phyloP scores from a whole-genome alignment of 2,329 filamentous ascomycete species.

The Truncatella angustata region DNA sequence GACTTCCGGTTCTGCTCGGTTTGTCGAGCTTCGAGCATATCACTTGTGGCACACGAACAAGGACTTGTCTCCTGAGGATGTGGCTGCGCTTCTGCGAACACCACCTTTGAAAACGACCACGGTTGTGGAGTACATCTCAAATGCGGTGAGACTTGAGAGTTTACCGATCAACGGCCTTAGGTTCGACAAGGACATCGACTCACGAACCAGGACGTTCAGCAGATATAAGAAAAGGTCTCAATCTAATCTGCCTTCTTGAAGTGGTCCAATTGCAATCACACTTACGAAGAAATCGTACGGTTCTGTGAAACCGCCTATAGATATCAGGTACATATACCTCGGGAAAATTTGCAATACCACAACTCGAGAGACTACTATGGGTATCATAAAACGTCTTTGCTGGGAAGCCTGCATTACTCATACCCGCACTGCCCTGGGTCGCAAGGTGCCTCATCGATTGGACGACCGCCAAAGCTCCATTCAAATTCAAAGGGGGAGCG shows the following conservation, averaged over 20 bases:
- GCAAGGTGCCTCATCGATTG: background rate
- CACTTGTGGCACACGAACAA: constrained; percentile 60
- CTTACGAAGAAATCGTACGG: too few relatives aligned
- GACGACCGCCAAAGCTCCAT: background rate
- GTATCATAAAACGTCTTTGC: too few relatives aligned
- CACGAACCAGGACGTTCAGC: too few relatives aligned
- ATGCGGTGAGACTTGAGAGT: constrained; percentile 49
- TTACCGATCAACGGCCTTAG: constrained; percentile 48
- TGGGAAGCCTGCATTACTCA: background rate
- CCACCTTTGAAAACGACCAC: constrained; percentile 58
- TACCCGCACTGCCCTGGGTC: background rate
- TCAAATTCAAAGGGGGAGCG: too few relatives aligned
- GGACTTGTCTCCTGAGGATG: constrained; percentile 42
- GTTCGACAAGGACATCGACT: constrained; percentile 45
- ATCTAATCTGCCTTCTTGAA: background rate
- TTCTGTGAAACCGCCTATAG: too few relatives aligned
- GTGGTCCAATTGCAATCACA: too few relatives aligned
- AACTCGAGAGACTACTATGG: too few relatives aligned
- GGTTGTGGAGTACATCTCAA: constrained; percentile 58
- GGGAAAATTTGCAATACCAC: too few relatives aligned
- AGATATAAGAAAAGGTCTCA: background rate
- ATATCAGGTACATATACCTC: too few relatives aligned
- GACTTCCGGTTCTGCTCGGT: constrained; percentile 3
- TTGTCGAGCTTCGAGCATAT: constrained; percentile 53
- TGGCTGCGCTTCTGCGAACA: constrained; percentile 56